These are phyloP conservation scores for Zymoseptoria pseudotritici DNA, from an alignment of 2,329 filamentous ascomycete species.

Conservation along the genomic window DNA sequence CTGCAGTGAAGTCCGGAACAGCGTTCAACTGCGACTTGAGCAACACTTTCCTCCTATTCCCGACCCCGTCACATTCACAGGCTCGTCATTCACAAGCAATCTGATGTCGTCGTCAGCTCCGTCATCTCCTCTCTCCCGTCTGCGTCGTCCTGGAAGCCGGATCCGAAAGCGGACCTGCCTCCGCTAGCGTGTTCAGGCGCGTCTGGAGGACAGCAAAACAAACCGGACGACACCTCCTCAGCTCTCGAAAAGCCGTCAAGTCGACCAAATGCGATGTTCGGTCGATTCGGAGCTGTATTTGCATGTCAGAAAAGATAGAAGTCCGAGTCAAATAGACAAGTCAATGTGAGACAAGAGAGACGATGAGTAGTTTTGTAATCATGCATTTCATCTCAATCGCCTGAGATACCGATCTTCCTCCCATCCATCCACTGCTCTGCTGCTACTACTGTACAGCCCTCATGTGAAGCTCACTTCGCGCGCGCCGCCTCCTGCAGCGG, in stretches of 20 bases:
- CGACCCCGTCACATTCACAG: no score
- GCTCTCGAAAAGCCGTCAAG: background rate
- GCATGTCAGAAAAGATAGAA: background rate
- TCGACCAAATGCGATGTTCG: background rate
- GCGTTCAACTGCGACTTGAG: no score
- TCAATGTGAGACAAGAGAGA: slow-evolving; percentile 15
- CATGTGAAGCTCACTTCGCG: slow-evolving; percentile 16
- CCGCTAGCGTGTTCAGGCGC: background rate
- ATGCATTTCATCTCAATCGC: slow-evolving; percentile 29
- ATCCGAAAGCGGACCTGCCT: background rate
- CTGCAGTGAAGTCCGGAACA: no score
- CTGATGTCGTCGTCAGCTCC: no score
- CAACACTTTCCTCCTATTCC: no score
- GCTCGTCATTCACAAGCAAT: no score
- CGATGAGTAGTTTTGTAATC: slow-evolving; percentile 20
- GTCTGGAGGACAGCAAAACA: background rate
- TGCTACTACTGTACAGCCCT: slow-evolving; percentile 31
- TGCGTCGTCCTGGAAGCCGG: no score
- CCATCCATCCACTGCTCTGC: slow-evolving; percentile 22
- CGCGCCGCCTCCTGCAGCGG: slow-evolving; percentile 16
- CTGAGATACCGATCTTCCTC: slow-evolving; percentile 1
- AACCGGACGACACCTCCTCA: background rate
- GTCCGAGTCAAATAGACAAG: background rate
- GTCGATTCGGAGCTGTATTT: background rate
- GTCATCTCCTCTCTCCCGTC: no score